Evolutionary conservation across 805 yeast genomes (phyloP), one percentile per base, ranked within the genome.

Genomic region (Ogataea wickerhamii): DNA sequence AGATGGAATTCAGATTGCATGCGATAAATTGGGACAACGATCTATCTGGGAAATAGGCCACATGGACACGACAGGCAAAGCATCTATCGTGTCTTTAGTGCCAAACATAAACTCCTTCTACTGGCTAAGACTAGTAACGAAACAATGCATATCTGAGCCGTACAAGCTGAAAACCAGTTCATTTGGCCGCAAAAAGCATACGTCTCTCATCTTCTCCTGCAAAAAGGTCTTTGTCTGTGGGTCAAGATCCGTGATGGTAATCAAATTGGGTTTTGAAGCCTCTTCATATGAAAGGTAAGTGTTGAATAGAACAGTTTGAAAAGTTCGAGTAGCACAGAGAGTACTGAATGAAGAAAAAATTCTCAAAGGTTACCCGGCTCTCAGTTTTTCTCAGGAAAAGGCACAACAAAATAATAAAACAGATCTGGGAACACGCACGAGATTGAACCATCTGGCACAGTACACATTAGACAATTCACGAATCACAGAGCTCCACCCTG

Each of bases 11-110:
- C 12, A 36, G 45, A 36, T 42, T 43, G 44, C 40, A 45, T 44
- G 58, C 59, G 59, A 54, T 52, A 53, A 53, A 50, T 53, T 50
- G 51, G 53, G 25, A 22, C 11, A 22, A 22, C 8, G 49, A 39
- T 41, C 43, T 34, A 29, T 52, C 50, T 52, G 29, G 58, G 53
- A 45, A 32, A 22, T 32, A 33, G 29, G 36, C 41, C 33, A 32
- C 39, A 45, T 31, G 32, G 39, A 37, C 16, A 38, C 32, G 37
- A 26, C 20, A 10, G 7, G 18, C 16, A 28, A 30, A 31, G 17
- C n/a, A 11, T n/a, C n/a, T 19, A 6, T 22, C 12, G 12, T 8
- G 12, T 12, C 25, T 8, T 22, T 22, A 8, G 25, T 22, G 12
- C 25, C 25, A 22, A 22, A 22, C 8, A 22, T 8, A 8, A 8